phyloP scores from a whole-genome alignment of 768 basidiomycete species.

The Hericium rajendrae region DNA sequence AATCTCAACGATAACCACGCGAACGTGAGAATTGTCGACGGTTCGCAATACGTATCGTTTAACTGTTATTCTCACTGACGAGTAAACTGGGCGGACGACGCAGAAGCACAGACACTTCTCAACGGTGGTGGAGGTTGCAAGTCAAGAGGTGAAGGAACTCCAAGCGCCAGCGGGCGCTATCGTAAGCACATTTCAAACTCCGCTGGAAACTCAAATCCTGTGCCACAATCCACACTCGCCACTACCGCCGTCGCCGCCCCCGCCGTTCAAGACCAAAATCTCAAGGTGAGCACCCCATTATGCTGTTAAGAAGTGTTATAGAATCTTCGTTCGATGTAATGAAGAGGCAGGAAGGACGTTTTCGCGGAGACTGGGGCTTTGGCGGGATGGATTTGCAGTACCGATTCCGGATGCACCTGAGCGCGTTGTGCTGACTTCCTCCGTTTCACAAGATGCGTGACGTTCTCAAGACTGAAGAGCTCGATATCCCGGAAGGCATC shows the following conservation, averaged over 20 bases:
- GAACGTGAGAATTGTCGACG: slow-evolving; percentile 1
- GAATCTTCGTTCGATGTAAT: background rate
- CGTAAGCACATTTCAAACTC: slow-evolving; percentile 9
- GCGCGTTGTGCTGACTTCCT: slow-evolving; percentile 16
- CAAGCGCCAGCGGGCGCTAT: background rate
- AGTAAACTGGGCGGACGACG: background rate
- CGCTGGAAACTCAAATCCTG: slow-evolving; percentile 13
- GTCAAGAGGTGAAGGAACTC: slow-evolving; percentile 4
- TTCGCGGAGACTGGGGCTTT: background rate
- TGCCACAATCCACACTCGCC: slow-evolving; percentile 10
- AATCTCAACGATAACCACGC: slow-evolving; percentile 7
- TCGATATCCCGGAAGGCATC: slow-evolving; percentile 80
- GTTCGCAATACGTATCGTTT: background rate
- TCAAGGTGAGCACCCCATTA: slow-evolving; percentile 19
- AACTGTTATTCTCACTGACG: background rate
- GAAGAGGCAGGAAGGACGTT: background rate
- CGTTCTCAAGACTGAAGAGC: slow-evolving; percentile 88
- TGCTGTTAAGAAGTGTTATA: background rate
- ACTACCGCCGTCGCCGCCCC: slow-evolving; percentile 12
- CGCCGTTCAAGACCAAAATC: slow-evolving; percentile 21
- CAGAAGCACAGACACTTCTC: slow-evolving; percentile 13
- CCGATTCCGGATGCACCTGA: slow-evolving; percentile 21
- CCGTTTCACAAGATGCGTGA: slow-evolving; percentile 66
- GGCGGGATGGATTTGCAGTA: slow-evolving; percentile 30
- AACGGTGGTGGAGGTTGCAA: slow-evolving; percentile 16